Evolutionary conservation across 352 stramenopile genomes (phyloP).

Genomic region (Phytophthora tubulina): DNA sequence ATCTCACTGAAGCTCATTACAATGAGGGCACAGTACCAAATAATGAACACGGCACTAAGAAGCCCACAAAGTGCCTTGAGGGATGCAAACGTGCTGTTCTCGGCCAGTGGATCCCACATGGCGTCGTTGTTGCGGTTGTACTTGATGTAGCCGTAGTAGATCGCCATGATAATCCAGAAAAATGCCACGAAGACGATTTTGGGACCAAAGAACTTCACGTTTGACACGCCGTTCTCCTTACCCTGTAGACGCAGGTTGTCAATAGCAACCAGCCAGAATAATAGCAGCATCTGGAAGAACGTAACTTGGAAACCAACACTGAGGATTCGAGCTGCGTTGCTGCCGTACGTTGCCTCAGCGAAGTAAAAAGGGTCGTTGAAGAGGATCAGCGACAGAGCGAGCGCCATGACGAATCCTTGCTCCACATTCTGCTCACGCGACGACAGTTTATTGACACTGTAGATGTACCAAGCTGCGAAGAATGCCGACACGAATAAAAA

Average conservation of each 20-base stretch:
- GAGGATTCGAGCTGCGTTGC: slow-evolving; percentile 59
- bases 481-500: slow-evolving; percentile 55
- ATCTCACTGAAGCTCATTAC: slow-evolving; percentile 55
- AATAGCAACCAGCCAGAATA: slow-evolving; percentile 67
- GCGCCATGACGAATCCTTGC: slow-evolving; percentile 61
- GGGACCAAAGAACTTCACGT: slow-evolving; percentile 60
- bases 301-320: slow-evolving; percentile 64
- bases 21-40: slow-evolving; percentile 57
- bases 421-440: slow-evolving; percentile 65
- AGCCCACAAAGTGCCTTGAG: slow-evolving; percentile 48
- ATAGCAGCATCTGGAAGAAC: slow-evolving; percentile 67
- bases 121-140: slow-evolving; percentile 69
- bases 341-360: slow-evolving; percentile 55
- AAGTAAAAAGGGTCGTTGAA: slow-evolving; percentile 77
- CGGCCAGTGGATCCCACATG: slow-evolving; percentile 52
- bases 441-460: slow-evolving; percentile 53
- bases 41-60: slow-evolving; percentile 58
- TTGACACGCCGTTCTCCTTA: slow-evolving; percentile 58
- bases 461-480: slow-evolving; percentile 56
- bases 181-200: slow-evolving; percentile 60
- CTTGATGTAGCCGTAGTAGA: slow-evolving; percentile 73
- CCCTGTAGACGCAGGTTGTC: slow-evolving; percentile 70
- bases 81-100: slow-evolving; percentile 52
- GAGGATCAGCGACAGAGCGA: slow-evolving; percentile 56
- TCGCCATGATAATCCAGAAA: slow-evolving; percentile 64